These are phyloP conservation scores for Scutellaria barbata DNA, from an alignment of 257 asterid species.

Conservation along the genomic window DNA sequence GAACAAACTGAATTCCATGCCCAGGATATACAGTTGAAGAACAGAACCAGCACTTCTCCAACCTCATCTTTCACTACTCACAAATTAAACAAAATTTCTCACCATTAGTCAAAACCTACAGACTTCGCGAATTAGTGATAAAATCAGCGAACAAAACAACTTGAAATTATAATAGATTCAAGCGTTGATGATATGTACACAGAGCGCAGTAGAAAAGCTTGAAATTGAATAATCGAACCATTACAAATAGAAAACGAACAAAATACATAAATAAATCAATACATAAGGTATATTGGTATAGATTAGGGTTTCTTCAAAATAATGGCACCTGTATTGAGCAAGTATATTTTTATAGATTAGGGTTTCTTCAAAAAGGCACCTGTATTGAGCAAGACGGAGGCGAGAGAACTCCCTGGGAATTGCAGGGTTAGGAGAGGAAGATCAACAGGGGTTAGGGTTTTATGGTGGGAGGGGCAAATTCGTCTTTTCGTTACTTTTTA, in stretches of 20 bases:
- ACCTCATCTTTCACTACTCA: constrained; percentile 65
- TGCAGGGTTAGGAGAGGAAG: background rate
- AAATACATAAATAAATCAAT: background rate
- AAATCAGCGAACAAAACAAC: background rate
- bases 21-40: constrained; percentile 86
- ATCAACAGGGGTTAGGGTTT: background rate
- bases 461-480: background rate
- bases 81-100: background rate
- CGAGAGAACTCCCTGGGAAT: background rate
- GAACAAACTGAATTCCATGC: constrained; percentile 88
- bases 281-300: background rate
- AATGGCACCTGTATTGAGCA: background rate
- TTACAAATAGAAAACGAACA: background rate
- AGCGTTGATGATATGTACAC: too few species aligned
- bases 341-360: too few species aligned
- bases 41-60: constrained; percentile 96
- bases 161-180: background rate
- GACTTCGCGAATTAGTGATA: too few species aligned
- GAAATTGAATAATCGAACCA: background rate
- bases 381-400: background rate
- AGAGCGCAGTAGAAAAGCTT: background rate
- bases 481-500: too few species aligned
- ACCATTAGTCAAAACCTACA: background rate
- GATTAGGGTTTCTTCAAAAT: background rate
- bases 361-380: too few species aligned